Evolutionary conservation across 192 early-diverging fungal genomes (phyloP), one percentile per base, ranked within the genome.

Genomic region (Haplosporangium gracile): DNA sequence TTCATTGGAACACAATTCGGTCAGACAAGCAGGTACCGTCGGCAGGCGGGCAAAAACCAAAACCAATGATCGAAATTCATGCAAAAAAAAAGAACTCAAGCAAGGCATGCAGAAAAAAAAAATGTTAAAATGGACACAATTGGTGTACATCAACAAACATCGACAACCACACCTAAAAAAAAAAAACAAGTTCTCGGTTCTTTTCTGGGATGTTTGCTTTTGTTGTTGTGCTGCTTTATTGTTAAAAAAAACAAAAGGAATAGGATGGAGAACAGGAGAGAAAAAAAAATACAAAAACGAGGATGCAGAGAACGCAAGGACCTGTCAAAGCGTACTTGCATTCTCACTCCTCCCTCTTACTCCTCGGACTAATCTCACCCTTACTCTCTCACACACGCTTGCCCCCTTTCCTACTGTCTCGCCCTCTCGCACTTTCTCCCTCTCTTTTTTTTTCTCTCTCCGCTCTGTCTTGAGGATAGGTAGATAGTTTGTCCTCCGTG

Each of bases 401-500:
- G 2, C 55, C 9, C 24, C 26, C n/a, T 57, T 2, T 57, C n/a
- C 24, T 65, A 2, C 26, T 65, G 11, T 65, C 60, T 65, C 26
- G n/a, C 29, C 3, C 60, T 32, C 55, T 57, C 55, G 10, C 60
- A 34, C 29, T 26, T 26, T 32, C 29, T 26, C 26, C 60, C 13
- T 32, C 24, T 65, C 24, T 32, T 32, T 26, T 26, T 60, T 53
- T 20, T 53, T 60, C 26, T 60, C 4, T 51, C 49, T 51, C 49
- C 49, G 49, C 49, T 22, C 49, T 5, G 49, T 51, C 49, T 51
- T 15, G 49, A 51, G 49, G 49, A 51, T 51, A 51, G 49, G 49
- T 65, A 65, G 60, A 65, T 65, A 65, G 29, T 65, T 65, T 65
- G 60, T 65, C 60, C 60, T 65, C 60, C 60, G 60, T 65, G 60